phyloP scores from a whole-genome alignment of 768 basidiomycete species.

The Chalciporus chontae region DNA sequence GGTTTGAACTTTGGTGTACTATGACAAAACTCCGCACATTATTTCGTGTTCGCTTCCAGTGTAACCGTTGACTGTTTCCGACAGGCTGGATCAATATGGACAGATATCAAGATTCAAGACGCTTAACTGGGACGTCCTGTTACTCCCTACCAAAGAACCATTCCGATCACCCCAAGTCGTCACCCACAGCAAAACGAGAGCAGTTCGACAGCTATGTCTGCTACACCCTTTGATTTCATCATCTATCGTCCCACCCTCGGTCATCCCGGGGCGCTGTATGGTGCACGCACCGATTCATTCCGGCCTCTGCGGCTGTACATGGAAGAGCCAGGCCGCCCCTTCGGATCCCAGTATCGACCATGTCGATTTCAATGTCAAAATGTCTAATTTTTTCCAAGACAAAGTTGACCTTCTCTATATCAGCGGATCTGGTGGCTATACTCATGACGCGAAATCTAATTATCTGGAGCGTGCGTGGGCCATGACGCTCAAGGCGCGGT shows the following conservation, averaged over 20 bases:
- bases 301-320: background rate
- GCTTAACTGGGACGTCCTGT: no score
- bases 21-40: no score
- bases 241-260: background rate
- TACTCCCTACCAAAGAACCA: no score
- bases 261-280: background rate
- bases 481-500: background rate
- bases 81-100: no score
- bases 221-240: no score
- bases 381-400: background rate
- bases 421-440: background rate
- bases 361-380: background rate
- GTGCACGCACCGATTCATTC: background rate
- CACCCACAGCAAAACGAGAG: no score
- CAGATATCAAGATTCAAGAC: no score
- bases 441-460: background rate
- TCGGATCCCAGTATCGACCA: background rate
- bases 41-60: no score
- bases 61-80: no score
- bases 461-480: background rate
- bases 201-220: background rate
- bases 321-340: background rate
- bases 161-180: no score
- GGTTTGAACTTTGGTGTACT: no score
- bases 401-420: background rate